A percentile compares a stretch with the other conserved stretches of the same genome.
Evolutionary conservation across 306 rosid genomes (phyloP).

Genomic region (Citrullus colocynthis): DNA sequence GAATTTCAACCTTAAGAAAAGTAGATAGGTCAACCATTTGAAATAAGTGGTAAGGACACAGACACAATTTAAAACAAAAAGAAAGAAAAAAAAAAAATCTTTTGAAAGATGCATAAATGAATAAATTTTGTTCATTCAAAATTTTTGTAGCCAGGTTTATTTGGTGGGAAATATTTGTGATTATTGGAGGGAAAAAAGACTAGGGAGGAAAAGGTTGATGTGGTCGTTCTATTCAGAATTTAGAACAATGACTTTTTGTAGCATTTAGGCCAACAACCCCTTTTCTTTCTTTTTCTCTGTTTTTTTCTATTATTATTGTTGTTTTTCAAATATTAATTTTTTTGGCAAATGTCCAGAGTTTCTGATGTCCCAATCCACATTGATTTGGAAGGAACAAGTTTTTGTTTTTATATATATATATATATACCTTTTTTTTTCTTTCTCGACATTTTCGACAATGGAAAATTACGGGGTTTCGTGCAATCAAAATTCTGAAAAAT

Average conservation of each 20-base stretch:
- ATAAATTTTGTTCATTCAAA: too few species aligned
- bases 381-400: neutral
- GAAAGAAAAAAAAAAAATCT: too few species aligned
- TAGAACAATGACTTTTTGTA: neutral
- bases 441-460: neutral
- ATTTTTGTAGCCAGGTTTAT: neutral
- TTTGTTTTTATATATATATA: neutral
- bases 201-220: neutral
- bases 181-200: neutral
- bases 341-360: neutral
- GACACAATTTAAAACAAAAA: too few species aligned
- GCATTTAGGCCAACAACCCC: neutral
- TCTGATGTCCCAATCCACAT: neutral
- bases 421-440: too few species aligned
- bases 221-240: neutral
- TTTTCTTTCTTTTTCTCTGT: neutral
- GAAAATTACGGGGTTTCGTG: neutral
- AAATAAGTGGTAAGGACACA: too few species aligned
- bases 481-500: neutral
- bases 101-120: too few species aligned
- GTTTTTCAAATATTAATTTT: neutral
- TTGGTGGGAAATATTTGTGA: neutral
- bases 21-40: too few species aligned
- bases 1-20: too few species aligned
- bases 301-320: neutral